Conservation (phyloP, 345 rosid species). For the Clarkia xantiana region DNA sequence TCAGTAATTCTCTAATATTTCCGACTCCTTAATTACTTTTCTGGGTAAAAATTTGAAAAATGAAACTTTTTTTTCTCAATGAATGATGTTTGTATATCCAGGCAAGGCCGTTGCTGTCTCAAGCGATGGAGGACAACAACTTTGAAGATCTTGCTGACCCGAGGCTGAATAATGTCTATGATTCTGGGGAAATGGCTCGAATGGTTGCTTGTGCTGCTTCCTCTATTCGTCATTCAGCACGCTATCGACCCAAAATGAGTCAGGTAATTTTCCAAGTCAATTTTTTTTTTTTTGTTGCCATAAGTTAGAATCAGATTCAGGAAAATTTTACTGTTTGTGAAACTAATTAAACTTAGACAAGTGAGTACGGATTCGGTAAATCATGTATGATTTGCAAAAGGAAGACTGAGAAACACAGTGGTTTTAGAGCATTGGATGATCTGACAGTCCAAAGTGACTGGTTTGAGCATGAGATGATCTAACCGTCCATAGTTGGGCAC, state of each 20-base stretch:
- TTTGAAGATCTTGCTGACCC: conserved; percentile 44
- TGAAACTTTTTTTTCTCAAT: not conserved
- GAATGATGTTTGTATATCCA: conserved; percentile 11
- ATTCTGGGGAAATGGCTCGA: conserved; percentile 38
- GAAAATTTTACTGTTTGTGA: too few relatives aligned
- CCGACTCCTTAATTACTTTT: not conserved
- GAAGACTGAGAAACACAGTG: too few relatives aligned
- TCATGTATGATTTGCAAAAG: not conserved
- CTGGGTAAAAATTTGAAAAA: not conserved
- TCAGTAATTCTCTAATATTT: conserved; percentile 12
- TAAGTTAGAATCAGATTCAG: not conserved
- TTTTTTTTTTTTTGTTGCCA: not conserved
- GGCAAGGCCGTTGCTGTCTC: conserved; percentile 66
- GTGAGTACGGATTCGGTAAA: too few relatives aligned
- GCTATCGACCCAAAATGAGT: conserved; percentile 65
- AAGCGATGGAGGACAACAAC: conserved; percentile 37
- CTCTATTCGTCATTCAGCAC: conserved; percentile 64
- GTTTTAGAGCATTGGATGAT: not conserved
- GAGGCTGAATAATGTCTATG: conserved; percentile 31
- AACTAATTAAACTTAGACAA: too few relatives aligned
- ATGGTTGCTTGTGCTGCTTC: conserved; percentile 78
- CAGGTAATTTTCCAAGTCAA: conserved; percentile 34
- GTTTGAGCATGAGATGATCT: too few relatives aligned
- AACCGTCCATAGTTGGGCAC: too few relatives aligned
- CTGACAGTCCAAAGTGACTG: too few relatives aligned